Percentiles rank a stretch among this genome's conserved stretches.
These are phyloP conservation scores for Fonsecaea monophora DNA, from an alignment of 2,329 filamentous ascomycete genomes.

Conservation along the genomic window DNA sequence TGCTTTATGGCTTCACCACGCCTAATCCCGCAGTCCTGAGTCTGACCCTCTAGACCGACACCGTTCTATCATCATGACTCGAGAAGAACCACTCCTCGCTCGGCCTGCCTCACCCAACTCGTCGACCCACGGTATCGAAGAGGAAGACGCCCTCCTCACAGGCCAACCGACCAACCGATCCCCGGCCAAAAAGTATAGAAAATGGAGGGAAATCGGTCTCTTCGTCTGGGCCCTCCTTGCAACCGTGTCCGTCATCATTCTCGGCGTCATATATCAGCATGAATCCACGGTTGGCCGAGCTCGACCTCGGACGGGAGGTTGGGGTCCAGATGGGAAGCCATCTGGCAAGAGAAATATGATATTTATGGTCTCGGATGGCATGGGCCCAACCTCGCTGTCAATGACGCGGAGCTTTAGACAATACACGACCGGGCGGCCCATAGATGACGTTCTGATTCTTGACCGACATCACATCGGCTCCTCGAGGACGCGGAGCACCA, in stretches of 20 bases:
- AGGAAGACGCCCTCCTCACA: slow-evolving; percentile 68
- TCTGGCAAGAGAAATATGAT: slow-evolving; percentile 86
- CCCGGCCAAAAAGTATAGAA: slow-evolving; percentile 56
- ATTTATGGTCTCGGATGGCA: slow-evolving; percentile 99
- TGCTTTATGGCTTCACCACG: slow-evolving; percentile 1
- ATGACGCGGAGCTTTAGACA: slow-evolving; percentile 88
- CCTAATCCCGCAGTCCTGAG: background rate
- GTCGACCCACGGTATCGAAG: slow-evolving; percentile 62
- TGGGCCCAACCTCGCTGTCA: slow-evolving; percentile 90
- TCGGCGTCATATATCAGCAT: slow-evolving; percentile 81
- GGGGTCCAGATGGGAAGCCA: slow-evolving; percentile 52
- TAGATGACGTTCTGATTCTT: slow-evolving; percentile 76
- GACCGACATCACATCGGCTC: slow-evolving; percentile 91
- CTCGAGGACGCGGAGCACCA: slow-evolving; percentile 83
- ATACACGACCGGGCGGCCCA: slow-evolving; percentile 73
- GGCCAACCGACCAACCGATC: slow-evolving; percentile 53
- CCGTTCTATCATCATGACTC: slow-evolving; percentile 30
- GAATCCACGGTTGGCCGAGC: slow-evolving; percentile 55
- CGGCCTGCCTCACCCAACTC: slow-evolving; percentile 64
- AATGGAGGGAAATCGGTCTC: slow-evolving; percentile 75
- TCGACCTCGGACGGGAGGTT: slow-evolving; percentile 42
- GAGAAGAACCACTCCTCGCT: slow-evolving; percentile 61
- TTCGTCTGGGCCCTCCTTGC: slow-evolving; percentile 84
- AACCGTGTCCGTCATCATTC: slow-evolving; percentile 76
- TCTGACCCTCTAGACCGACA: background rate